Evolutionary conservation across 1,139 yeast genomes (phyloP).

Genomic region (Candida sp.): DNA sequence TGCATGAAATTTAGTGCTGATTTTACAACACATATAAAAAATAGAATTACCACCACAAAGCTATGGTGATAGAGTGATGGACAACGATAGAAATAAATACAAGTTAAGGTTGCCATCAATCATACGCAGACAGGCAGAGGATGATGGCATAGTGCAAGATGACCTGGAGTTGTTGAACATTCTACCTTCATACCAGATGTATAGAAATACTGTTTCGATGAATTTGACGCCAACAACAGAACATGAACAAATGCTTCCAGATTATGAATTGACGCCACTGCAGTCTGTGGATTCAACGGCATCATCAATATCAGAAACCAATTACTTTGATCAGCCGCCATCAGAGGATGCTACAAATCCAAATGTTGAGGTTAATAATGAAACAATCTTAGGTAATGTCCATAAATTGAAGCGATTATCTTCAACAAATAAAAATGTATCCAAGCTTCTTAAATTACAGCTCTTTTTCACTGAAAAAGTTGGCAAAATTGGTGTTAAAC

Average conservation of each 20-base stretch:
- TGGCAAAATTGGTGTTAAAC: constrained; percentile 27
- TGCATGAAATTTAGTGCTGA: too few relatives aligned
- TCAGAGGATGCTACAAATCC: constrained; percentile 8
- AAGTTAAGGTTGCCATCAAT: constrained; percentile 1
- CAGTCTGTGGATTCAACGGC: constrained; percentile 13
- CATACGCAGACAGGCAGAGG: constrained; percentile 2
- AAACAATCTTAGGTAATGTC: constrained; percentile 32
- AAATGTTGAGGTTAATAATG: constrained; percentile 18
- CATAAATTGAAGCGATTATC: constrained; percentile 32
- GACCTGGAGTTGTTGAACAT: constrained; percentile 30
- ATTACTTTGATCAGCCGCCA: constrained; percentile 19
- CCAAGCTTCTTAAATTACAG: constrained; percentile 24
- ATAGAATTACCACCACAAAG: too few relatives aligned
- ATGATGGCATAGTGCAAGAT: constrained; percentile 12
- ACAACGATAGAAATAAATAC: constrained; percentile 1
- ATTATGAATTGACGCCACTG: constrained; percentile 28
- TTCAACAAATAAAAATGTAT: constrained; percentile 24
- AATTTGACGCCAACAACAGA: constrained; percentile 32
- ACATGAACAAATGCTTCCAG: constrained; percentile 33
- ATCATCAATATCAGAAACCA: constrained; percentile 10
- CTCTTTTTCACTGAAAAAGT: constrained; percentile 28
- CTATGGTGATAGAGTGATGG: constrained; percentile 3
- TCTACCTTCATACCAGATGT: constrained; percentile 42
- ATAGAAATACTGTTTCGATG: constrained; percentile 36
- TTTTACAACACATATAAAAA: too few relatives aligned